A percentile compares a stretch with the other conserved stretches of the same genome.
Conservation (phyloP, 441 rosid genomes). For the Breynia disticha region DNA sequence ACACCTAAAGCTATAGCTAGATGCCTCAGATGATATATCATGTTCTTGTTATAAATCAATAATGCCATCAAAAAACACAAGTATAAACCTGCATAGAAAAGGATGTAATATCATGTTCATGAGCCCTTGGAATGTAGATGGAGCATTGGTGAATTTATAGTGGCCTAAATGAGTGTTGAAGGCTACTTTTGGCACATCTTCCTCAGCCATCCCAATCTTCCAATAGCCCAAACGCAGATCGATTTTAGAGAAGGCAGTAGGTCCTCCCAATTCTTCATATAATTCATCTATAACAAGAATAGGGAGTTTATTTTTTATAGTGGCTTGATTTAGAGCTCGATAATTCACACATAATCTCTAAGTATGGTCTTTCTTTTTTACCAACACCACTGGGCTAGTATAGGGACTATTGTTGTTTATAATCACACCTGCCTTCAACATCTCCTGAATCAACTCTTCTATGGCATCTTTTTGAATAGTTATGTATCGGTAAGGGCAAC, state of each 20-base stretch:
- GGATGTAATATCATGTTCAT: neutral
- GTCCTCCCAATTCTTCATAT: neutral
- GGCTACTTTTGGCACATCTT: neutral
- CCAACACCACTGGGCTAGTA: neutral
- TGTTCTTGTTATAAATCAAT: neutral
- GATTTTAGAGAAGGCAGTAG: neutral
- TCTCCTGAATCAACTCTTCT: neutral
- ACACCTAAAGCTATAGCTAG: neutral
- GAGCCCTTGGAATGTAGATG: constrained; percentile 2
- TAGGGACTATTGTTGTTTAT: neutral
- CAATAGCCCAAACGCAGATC: neutral
- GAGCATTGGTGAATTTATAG: neutral
- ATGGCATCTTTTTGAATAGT: neutral
- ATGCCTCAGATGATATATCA: neutral
- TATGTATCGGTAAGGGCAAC: neutral
- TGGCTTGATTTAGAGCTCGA: neutral
- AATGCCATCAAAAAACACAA: neutral
- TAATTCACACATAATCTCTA: neutral
- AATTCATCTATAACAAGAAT: neutral
- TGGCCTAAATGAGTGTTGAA: neutral
- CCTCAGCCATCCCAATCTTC: neutral
- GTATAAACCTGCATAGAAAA: neutral
- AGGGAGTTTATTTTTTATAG: constrained; percentile 1
- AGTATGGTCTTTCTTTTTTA: neutral
- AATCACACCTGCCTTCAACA: neutral